Conservation (phyloP, 495 filamentous ascomycete genomes). For the Astrothelium macrocarpum region DNA sequence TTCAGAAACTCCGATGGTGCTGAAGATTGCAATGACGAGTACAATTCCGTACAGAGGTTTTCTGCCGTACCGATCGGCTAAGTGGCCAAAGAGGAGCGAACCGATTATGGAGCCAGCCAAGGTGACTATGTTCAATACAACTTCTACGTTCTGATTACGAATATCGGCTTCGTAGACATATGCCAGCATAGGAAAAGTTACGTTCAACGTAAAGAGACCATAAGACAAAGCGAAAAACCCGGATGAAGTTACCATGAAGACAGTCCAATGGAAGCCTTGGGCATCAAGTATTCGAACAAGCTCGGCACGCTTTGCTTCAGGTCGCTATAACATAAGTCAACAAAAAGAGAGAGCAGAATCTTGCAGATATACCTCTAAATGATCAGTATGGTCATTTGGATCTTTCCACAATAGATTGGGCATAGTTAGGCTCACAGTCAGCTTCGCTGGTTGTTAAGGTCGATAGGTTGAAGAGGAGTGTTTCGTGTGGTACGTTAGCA, state of each 20-base stretch:
- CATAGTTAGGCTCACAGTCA: background rate
- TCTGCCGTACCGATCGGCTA: constrained; percentile 53
- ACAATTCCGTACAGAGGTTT: constrained; percentile 56
- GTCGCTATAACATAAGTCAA: background rate
- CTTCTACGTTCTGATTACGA: constrained; percentile 3
- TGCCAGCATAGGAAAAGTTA: constrained; percentile 50
- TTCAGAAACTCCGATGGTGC: constrained; percentile 45
- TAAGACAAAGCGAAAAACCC: constrained; percentile 64
- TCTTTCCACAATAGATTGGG: background rate
- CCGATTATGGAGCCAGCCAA: constrained; percentile 50
- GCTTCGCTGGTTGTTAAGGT: background rate
- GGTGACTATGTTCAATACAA: constrained; percentile 51
- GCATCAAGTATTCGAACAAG: constrained; percentile 10
- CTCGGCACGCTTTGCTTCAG: constrained; percentile 8
- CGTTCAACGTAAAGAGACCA: constrained; percentile 60
- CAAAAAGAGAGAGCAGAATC: background rate
- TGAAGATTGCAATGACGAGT: constrained; percentile 46
- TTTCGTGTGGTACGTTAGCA: too few species aligned
- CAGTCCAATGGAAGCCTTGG: constrained; percentile 15
- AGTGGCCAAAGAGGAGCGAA: constrained; percentile 51
- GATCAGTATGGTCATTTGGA: constrained; percentile 6
- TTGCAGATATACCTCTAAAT: background rate
- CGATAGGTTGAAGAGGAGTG: background rate
- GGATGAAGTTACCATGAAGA: constrained; percentile 45
- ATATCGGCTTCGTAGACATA: constrained; percentile 45